Base-by-base conservation (phyloP, 2,329 filamentous ascomycete species). In the Paecilomyces sp. region DNA sequence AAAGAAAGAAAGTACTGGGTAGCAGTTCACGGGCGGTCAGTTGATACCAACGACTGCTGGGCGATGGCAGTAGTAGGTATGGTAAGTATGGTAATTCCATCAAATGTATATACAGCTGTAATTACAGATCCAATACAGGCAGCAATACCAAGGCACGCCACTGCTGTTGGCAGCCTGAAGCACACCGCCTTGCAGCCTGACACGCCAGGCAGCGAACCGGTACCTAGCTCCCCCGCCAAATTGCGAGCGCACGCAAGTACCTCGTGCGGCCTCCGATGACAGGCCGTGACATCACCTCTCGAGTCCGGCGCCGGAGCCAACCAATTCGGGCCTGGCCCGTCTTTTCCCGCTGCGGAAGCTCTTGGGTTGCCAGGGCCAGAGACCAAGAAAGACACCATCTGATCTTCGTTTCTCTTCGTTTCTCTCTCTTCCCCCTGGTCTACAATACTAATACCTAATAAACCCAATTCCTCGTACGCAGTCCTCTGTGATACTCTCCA, bases 361-460 rank as follows among this genome's bases (percentile, higher is more conserved):
- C 41, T 47, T 41, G 15, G 5, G 15, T 18, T 47, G 41, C n/a
- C n/a, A 47, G 41, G 41, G 7, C 25, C 25, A 28, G 25, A 28
- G 25, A 28, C 25, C 25, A 28, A 28, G 25, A 28, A 28, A 28
- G 8, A 18, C n/a, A 47, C 31, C 41, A 47, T 6, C 41, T 47
- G 41, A 47, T 47, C 41, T 47, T 22, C 41, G 41, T 8, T 47
- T 47, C 55, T 31, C 31, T 57, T 28, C 77, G 74, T 65, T 22
- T 47, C 41, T n/a, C n/a, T 47, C 41, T 47, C 41, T 47, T 18
- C 41, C n/a, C 31, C n/a, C 41, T 18, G 25, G 25, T 7, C 13
- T 47, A 47, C 15, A 7, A 47, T 47, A 9, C n/a, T 22, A 18
- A 47, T 54, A 7, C 13, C 52, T 28, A 24, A n/a, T 54, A 22